Evolutionary conservation across 352 stramenopile species (phyloP).

Genomic region (Pythium phragmitis): DNA sequence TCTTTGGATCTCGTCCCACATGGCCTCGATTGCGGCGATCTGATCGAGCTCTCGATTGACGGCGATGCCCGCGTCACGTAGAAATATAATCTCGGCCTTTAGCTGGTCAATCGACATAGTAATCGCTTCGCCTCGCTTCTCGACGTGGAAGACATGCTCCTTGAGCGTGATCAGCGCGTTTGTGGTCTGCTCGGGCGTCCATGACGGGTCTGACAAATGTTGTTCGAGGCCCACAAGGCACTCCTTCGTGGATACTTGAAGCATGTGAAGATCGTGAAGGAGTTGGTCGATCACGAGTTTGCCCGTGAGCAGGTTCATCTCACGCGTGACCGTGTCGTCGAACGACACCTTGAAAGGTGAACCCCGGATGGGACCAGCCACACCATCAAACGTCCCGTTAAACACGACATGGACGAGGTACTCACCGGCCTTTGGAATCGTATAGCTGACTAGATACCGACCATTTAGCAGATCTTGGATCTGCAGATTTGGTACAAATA

Average conservation of each 20-base stretch:
- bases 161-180: conserved; percentile 70
- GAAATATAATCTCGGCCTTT: conserved; percentile 60
- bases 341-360: conserved; percentile 88
- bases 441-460: conserved; percentile 94
- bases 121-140: conserved; percentile 70
- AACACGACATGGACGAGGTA: conserved; percentile 91
- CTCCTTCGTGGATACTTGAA: conserved; percentile 64
- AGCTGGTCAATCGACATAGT: conserved; percentile 64
- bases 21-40: conserved; percentile 46
- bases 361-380: conserved; percentile 84
- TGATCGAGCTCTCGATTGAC: conserved; percentile 59
- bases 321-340: conserved; percentile 71
- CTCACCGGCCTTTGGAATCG: conserved; percentile 67
- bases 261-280: conserved; percentile 54
- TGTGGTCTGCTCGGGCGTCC: conserved; percentile 60
- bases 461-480: conserved; percentile 91
- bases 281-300: conserved; percentile 79
- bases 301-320: conserved; percentile 82
- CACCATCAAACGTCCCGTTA: conserved; percentile 90
- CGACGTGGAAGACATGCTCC: conserved; percentile 75
- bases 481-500: conserved; percentile 55
- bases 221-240: conserved; percentile 74
- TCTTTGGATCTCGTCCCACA: conserved; percentile 62
- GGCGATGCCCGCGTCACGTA: conserved; percentile 55
- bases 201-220: conserved; percentile 52